phyloP scores from a whole-genome alignment of 2,329 filamentous ascomycete genomes.

The Phoma sp. region DNA sequence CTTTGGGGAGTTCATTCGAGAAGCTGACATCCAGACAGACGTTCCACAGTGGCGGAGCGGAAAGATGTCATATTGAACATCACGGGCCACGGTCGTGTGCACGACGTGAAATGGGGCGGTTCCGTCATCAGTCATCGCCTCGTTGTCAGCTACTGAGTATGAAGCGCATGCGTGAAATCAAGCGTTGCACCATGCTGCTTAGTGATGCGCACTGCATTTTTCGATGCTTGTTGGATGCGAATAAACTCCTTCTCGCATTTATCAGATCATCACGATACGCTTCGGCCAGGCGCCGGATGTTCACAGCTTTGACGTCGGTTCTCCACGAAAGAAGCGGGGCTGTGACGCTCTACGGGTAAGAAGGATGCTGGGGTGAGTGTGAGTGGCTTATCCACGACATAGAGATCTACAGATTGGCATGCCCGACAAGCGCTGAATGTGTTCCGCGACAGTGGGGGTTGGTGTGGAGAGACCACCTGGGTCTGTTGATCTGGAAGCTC shows the following conservation, averaged over 20 bases:
- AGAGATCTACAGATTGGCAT: slow-evolving; percentile 25
- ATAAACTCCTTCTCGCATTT: neutral
- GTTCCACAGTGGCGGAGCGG: neutral
- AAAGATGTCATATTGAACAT: neutral
- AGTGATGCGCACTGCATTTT: slow-evolving; percentile 1
- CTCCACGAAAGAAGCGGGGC: slow-evolving; percentile 14
- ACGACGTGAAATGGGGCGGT: neutral
- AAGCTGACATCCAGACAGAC: neutral
- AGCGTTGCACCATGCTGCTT: neutral
- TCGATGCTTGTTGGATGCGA: neutral
- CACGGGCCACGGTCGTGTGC: neutral
- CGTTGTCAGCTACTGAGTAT: too few relatives aligned
- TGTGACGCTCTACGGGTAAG: slow-evolving; percentile 12
- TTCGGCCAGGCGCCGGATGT: slow-evolving; percentile 7
- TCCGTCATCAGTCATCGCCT: too few relatives aligned
- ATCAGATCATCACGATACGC: slow-evolving; percentile 12
- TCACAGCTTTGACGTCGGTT: slow-evolving; percentile 17
- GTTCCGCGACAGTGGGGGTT: neutral
- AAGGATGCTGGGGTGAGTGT: neutral
- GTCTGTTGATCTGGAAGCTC: slow-evolving; percentile 6
- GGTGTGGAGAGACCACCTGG: slow-evolving; percentile 8
- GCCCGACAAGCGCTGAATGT: slow-evolving; percentile 15
- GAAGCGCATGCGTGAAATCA: neutral
- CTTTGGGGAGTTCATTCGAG: neutral
- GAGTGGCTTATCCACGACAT: slow-evolving; percentile 4